A percentile compares a stretch with the other conserved stretches of the same genome.
Conservation (phyloP, 108 stramenopile species). For the Fistulifera pelliculosa region DNA sequence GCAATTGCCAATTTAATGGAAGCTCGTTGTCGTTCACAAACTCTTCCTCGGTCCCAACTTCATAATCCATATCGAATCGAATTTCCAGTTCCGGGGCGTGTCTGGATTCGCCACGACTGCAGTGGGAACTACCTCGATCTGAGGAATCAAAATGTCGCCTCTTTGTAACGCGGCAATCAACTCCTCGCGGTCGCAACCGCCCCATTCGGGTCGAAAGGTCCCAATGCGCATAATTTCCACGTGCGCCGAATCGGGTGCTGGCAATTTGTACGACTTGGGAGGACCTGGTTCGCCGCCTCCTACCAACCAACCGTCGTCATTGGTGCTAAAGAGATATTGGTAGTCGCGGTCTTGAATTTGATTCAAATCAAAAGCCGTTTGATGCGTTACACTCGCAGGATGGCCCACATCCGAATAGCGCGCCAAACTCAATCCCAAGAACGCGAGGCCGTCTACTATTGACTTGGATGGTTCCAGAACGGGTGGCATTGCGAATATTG, state of each 20-base stretch:
- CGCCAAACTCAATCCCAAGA: slow-evolving; percentile 69
- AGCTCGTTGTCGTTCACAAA: slow-evolving; percentile 19
- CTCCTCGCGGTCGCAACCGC: slow-evolving; percentile 57
- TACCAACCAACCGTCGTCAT: slow-evolving; percentile 88
- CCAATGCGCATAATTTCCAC: slow-evolving; percentile 85
- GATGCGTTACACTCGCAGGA: slow-evolving; percentile 67
- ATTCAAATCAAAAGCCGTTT: slow-evolving; percentile 76
- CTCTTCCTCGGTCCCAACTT: slow-evolving; percentile 17
- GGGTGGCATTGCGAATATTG: no score
- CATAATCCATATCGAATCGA: slow-evolving; percentile 78
- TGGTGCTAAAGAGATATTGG: slow-evolving; percentile 59
- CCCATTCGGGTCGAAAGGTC: slow-evolving; percentile 74
- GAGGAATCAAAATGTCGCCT: slow-evolving; percentile 75
- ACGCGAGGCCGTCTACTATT: slow-evolving; percentile 81
- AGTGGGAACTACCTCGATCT: slow-evolving; percentile 79
- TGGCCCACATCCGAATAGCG: slow-evolving; percentile 54
- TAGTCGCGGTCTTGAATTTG: slow-evolving; percentile 53
- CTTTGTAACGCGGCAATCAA: slow-evolving; percentile 50
- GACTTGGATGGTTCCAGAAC: slow-evolving; percentile 67
- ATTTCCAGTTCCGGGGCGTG: slow-evolving; percentile 77
- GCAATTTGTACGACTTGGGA: slow-evolving; percentile 66
- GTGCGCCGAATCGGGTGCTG: slow-evolving; percentile 76
- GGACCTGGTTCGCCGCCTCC: slow-evolving; percentile 88
- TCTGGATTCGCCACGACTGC: slow-evolving; percentile 77
- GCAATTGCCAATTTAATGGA: slow-evolving; percentile 75